Evolutionary conservation across 2,329 filamentous ascomycete species (phyloP).

Genomic region (Fusarium nematophilum): DNA sequence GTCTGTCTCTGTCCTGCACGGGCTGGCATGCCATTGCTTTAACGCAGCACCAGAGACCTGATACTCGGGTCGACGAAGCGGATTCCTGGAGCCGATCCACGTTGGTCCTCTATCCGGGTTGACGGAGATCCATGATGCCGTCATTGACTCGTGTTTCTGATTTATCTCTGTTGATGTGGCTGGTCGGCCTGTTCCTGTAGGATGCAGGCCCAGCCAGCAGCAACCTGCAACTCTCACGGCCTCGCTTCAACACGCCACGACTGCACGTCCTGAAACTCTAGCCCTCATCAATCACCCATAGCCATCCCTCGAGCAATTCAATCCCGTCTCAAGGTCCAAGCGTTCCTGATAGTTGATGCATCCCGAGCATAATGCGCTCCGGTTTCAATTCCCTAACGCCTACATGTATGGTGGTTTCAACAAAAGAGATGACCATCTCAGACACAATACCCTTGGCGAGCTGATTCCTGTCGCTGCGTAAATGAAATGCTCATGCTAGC

Average conservation of each 20-base stretch:
- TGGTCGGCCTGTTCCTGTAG: too few species aligned
- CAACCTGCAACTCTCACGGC: too few species aligned
- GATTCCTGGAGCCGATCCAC: slow-evolving; percentile 9
- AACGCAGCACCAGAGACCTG: not conserved
- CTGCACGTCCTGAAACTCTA: too few species aligned
- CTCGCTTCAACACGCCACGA: too few species aligned
- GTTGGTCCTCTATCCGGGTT: not conserved
- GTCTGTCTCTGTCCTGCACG: slow-evolving; percentile 7
- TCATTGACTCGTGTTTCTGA: not conserved
- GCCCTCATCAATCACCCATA: too few species aligned
- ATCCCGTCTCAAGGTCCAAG: too few species aligned
- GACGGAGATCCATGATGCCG: not conserved
- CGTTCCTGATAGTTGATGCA: not conserved
- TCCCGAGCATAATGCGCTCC: not conserved
- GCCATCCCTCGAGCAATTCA: too few species aligned
- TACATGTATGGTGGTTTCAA: not conserved
- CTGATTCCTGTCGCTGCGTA: not conserved
- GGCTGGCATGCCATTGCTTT: slow-evolving; percentile 12
- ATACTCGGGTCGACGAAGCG: slow-evolving; percentile 15
- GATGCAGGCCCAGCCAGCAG: too few species aligned
- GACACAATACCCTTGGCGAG: slow-evolving; percentile 1
- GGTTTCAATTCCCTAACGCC: slow-evolving; percentile 1
- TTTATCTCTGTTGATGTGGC: not conserved
- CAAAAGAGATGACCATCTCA: slow-evolving; percentile 15
- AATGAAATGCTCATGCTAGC: slow-evolving; percentile 8